These are phyloP conservation scores for Aspergillus tamarii DNA, from an alignment of 2,329 filamentous ascomycete genomes.

Conservation along the genomic window DNA sequence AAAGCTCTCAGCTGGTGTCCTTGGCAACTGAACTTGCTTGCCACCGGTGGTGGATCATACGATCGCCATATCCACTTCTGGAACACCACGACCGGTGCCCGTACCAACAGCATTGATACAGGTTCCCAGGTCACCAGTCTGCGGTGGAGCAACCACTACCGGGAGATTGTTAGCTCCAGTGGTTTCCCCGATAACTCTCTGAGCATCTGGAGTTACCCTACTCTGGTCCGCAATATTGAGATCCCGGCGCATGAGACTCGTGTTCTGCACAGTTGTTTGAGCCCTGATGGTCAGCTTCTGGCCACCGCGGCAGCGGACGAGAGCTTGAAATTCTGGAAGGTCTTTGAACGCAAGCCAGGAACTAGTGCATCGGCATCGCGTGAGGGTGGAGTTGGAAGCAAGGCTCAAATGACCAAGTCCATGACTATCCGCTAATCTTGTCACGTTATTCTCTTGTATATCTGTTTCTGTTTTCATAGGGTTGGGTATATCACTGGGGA, in stretches of 20 bases:
- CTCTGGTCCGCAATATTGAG: slow-evolving; percentile 94
- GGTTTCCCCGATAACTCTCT: slow-evolving; percentile 99
- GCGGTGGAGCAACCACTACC: slow-evolving; percentile 95
- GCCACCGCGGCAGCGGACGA: slow-evolving; percentile 96
- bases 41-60: slow-evolving; percentile 93
- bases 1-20: slow-evolving; percentile 99
- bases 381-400: slow-evolving; percentile 69
- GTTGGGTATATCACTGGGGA: slow-evolving; percentile 3
- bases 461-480: slow-evolving; percentile 12
- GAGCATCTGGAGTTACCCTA: slow-evolving; percentile 99
- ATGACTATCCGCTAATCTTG: slow-evolving; percentile 79
- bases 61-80: slow-evolving; percentile 99
- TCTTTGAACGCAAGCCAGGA: slow-evolving; percentile 97
- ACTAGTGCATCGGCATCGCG: slow-evolving; percentile 64
- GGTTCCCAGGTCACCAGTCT: slow-evolving; percentile 96
- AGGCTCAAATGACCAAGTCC: slow-evolving; percentile 87
- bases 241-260: slow-evolving; percentile 97
- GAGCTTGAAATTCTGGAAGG: slow-evolving; percentile 99
- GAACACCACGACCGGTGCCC: slow-evolving; percentile 97
- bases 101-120: slow-evolving; percentile 98
- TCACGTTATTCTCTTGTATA: slow-evolving; percentile 9
- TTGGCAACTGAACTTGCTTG: slow-evolving; percentile 96
- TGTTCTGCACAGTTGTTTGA: slow-evolving; percentile 94
- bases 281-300: slow-evolving; percentile 96
- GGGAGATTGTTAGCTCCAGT: slow-evolving; percentile 95